Base-by-base conservation (phyloP, 2,329 filamentous ascomycete genomes). In the Macrophomina tecta region DNA sequence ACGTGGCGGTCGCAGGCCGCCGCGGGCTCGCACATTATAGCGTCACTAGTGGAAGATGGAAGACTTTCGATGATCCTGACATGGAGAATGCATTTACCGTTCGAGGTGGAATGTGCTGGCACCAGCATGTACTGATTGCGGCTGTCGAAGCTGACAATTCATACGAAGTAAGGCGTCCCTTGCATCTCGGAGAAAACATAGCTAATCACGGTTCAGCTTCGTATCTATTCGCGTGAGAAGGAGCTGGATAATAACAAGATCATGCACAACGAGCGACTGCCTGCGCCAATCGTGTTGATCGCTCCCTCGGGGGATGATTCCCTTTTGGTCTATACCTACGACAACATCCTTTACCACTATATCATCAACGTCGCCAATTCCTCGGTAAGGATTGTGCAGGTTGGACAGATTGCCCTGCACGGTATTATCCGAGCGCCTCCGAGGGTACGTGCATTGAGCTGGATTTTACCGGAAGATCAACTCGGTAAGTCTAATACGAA, bases 401-500 rank as follows among this genome's bases (percentile, higher is more conserved):
- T 98, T n/a, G 95, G 96, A 9, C 95, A 98, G 77, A 99, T 99
- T 73, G 94, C 93, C 12, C 95, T 99, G 72, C 92, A 99, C 77
- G 95, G 95, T 53, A 97, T 99, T 69, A 94, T 99, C 51, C 86
- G 95, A 72, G 96, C 95, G 42, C 95, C 95, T 11, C 93, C 94
- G 28, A 87, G 95, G 75, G 95, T 99, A 5, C 89, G 95, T 71
- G 92, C 94, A 9, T 88, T 99, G 48, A 97, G 93, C 79, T 99
- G 95, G 95, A 91, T 99, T 68, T 79, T 99, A 61, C 95, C 95
- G 1, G 94, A 98, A 73, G 89, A 89, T 69, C 95, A 99, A 77
- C 83, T 97, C 69, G 84, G 90, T 87, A 76, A 77, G 85, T 62
- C 3, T 30, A 9, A 81, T 23, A 14, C 55, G 52, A 55, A 16